Base-by-base conservation (phyloP, 441 rosid genomes). In the Viola pubescens region DNA sequence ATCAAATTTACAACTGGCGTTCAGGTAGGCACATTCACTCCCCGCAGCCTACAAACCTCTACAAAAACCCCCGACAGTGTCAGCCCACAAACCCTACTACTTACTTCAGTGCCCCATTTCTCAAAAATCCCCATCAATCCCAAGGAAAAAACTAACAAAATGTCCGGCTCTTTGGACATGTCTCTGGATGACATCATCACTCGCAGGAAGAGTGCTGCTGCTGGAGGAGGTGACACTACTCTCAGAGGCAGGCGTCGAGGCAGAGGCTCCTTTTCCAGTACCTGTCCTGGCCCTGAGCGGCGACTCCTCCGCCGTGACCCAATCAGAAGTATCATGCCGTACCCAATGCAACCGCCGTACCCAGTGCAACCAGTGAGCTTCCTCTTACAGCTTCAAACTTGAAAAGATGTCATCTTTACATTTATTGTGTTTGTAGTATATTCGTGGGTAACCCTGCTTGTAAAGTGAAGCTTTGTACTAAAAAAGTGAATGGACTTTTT, bases 131-230 rank as follows among this genome's bases (percentile, higher is more conserved):
- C 39, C 7, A 55, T 19, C 26, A 61, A 48, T 16, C 37, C 37
- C 5, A 42, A 7, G 51, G 7, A 14, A 43, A 45, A 47, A 13
- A 10, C 42, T 11, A 14, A 26, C 26, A 64, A 59, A 70, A 79
- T 74, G 77, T 34, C 76, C 13, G 14, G 26, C 59, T 16, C 43
- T 9, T 61, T 75, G 34, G 80, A 72, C 56, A 66, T 70, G 80
- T 70, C 81, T 37, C 80, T 80, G 11, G 81, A 80, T 8, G 80
- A 74, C 3, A 63, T 77, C 64, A 68, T 72, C 70, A 19, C 26
- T 19, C 61, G 59, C 46, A 67, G n/a, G 5, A 72, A 52, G 50
- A 58, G 16, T 41, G 55, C 10, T 4, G 8, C 60, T 39, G 34
- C 54, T 4, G 54, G 47, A 58, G 66, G 53, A 58, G 55, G 52